These are phyloP conservation scores for Eurotiales sp. DNA, from an alignment of 2,329 filamentous ascomycete species.

Conservation along the genomic window DNA sequence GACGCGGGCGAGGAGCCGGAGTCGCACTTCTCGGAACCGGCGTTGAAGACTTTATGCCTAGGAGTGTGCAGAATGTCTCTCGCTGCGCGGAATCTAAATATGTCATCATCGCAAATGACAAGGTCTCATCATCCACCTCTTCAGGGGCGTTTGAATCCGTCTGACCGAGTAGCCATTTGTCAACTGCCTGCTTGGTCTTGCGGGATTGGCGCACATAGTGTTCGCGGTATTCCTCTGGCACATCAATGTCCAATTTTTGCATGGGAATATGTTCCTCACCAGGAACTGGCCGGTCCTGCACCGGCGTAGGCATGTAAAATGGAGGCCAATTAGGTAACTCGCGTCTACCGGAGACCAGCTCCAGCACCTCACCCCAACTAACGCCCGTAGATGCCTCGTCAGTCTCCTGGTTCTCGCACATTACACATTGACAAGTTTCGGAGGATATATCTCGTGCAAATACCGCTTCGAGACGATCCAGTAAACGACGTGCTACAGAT, in stretches of 20 bases:
- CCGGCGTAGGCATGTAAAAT: constrained; percentile 66
- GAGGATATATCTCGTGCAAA: constrained; percentile 89
- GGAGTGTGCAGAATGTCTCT: constrained; percentile 75
- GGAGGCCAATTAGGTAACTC: constrained; percentile 87
- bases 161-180: constrained; percentile 82
- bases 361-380: constrained; percentile 93
- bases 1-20: constrained; percentile 61
- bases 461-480: constrained; percentile 89
- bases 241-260: constrained; percentile 86
- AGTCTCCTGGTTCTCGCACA: constrained; percentile 67
- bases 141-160: constrained; percentile 74
- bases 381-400: constrained; percentile 60
- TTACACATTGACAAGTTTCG: constrained; percentile 78
- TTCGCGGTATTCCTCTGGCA: constrained; percentile 87
- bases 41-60: constrained; percentile 57
- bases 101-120: constrained; percentile 90
- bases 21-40: constrained; percentile 61
- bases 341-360: constrained; percentile 83
- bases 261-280: constrained; percentile 54
- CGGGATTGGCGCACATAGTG: constrained; percentile 89
- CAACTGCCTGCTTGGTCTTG: constrained; percentile 86
- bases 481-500: constrained; percentile 82
- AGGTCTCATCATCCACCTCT: constrained; percentile 89
- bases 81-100: constrained; percentile 73
- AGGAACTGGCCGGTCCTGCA: constrained; percentile 53